Evolutionary conservation across 805 yeast species (phyloP).

Genomic region (Zygosaccharomyces pseudorouxii): DNA sequence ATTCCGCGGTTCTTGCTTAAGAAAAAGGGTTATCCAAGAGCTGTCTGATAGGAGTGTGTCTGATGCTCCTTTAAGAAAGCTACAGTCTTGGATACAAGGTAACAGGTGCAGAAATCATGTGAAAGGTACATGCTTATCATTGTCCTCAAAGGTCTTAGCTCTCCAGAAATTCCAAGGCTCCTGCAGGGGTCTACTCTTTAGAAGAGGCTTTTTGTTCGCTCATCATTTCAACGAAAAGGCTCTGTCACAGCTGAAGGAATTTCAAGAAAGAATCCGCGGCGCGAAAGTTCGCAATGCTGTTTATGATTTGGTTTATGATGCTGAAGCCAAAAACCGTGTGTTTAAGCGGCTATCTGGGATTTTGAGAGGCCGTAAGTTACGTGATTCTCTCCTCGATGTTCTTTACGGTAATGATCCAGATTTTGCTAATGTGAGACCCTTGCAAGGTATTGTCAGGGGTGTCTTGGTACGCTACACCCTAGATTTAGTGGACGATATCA

Average conservation of each 20-base stretch:
- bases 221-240: not conserved
- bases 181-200: constrained; percentile 43
- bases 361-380: constrained; percentile 11
- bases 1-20: constrained; percentile 36
- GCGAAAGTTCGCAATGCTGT: not conserved
- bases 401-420: not conserved
- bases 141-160: not conserved
- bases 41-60: constrained; percentile 5
- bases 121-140: not conserved
- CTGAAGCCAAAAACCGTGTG: not conserved
- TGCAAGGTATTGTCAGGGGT: constrained; percentile 64
- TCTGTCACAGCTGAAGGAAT: not conserved
- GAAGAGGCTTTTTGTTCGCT: constrained; percentile 26
- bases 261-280: constrained; percentile 1
- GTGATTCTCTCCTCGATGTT: constrained; percentile 2
- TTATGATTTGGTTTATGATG: not conserved
- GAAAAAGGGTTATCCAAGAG: constrained; percentile 21
- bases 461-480: constrained; percentile 51
- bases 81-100: constrained; percentile 21
- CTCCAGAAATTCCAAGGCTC: constrained; percentile 46
- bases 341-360: constrained; percentile 13
- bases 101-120: not conserved
- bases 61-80: constrained; percentile 18
- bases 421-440: constrained; percentile 6
- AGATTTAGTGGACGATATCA: constrained; percentile 51